Base-by-base conservation (phyloP, 192 early-diverging fungal genomes). In the Linnemannia exigua region DNA sequence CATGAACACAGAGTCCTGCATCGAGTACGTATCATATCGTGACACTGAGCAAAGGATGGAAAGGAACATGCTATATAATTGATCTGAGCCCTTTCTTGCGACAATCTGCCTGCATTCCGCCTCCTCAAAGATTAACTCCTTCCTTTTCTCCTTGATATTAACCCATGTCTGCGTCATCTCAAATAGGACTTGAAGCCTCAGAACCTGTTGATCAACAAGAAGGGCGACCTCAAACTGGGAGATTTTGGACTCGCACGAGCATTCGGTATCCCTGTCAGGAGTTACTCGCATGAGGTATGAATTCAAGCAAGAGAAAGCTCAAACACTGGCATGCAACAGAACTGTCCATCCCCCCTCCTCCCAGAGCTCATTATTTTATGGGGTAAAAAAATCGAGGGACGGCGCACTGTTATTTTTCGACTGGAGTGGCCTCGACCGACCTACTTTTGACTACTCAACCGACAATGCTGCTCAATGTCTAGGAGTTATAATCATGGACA, bases 241-340 rank as follows among this genome's bases (percentile, higher is more conserved):
- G 99, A 99, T 89, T 99, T 99, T 91, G 99, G 98, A 61, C 92
- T 99, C 38, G 99, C 98, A 11, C 89, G 98, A 35, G 99, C 98
- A 12, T 98, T 98, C 89, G 99, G 98, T 31, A 98, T 99, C 70
- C 98, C 98, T 20, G 95, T 96, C 63, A 91, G 95, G 83, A 95
- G 92, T 74, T 96, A 96, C 82, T 96, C 95, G 52, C 94, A 94
- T 83, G 96, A 97, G 92, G 94, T 89, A 93, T 31, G 82, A 46
- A 4, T 37, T 5, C 22, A n/a, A 54, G 52, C 20, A 54, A n/a
- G 5, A 54, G 7, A 54, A 54, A 54, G 1, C 20, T n/a, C 41
- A 61, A 61, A 61, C 58, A 63, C 31, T 63, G 25, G 28, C 58
- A 63, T 63, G 58, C 58, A 63, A 25, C 25, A 63, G 28, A 31